Evolutionary conservation across 2,329 filamentous ascomycete species (phyloP), one percentile per base, ranked within the genome.

Genomic region (Clonostachys solani): DNA sequence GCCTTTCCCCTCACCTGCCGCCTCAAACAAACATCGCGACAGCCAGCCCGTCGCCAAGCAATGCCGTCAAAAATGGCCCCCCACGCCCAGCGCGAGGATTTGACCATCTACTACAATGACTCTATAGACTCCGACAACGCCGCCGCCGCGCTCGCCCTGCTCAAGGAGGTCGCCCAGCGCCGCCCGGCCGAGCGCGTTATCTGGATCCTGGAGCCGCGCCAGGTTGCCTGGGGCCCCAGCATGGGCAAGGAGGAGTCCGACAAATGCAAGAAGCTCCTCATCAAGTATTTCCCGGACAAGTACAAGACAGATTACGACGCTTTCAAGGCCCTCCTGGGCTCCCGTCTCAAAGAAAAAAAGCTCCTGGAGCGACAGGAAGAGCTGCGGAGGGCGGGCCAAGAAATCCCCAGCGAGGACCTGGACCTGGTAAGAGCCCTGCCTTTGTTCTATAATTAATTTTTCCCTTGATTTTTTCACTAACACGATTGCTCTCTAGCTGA

Each of bases 171-270:
- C 23, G 53, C 47, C 12, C 29, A 35, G 33, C 33, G 43, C 5
- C 49, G 40, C 15, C 41, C 47, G 12, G 53, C 49, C 29, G 51
- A 46, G 36, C 52, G 50, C 33, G 42, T 54, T 5, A 33, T 58
- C 42, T 58, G 56, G 56, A 52, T 58, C 46, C 41, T 58, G 35
- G 56, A 58, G 50, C 56, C 56, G 47, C 56, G 56, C 16, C 56
- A 58, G 46, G 56, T 58, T 10, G 49, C 49, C 5, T 47, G 58
- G 23, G 56, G 51, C 29, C 13, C 53, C n/a, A 46, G 44, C 33
- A 54, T 52, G 52, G 49, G 52, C 3, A 34, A 33, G 9, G 49
- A 54, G 12, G 48, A 56, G 33, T 45, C 48, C 10, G 48, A 44
- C 5, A 48, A 34, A 5, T 58, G 56, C 23, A 46, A 49, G 33